phyloP scores from a whole-genome alignment of 306 rosid genomes.

The Castanospermum australe region DNA sequence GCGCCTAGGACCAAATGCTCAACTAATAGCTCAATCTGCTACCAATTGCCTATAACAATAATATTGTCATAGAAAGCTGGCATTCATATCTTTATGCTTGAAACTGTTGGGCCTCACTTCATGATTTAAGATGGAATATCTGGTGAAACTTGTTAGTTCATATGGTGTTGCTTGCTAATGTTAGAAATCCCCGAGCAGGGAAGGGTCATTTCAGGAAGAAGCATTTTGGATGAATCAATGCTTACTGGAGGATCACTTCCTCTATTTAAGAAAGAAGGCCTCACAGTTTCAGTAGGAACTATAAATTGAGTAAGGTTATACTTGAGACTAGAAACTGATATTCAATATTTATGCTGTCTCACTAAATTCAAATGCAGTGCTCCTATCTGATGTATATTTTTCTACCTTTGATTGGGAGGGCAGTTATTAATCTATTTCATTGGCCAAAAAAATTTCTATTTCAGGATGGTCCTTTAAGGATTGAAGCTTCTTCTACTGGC shows the following conservation, averaged over 20 bases:
- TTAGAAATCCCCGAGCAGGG: conserved; percentile 55
- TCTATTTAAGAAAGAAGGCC: conserved; percentile 84
- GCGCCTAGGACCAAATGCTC: not conserved
- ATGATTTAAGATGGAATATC: conserved; percentile 17
- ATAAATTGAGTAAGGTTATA: conserved; percentile 80
- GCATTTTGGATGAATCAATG: conserved; percentile 98
- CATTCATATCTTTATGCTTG: conserved; percentile 4
- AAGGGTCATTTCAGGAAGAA: conserved; percentile 84
- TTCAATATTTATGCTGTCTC: conserved; percentile 23
- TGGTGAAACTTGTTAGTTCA: conserved; percentile 26
- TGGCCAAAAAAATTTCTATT: conserved; percentile 35
- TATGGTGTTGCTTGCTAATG: conserved; percentile 33
- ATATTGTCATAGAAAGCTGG: not conserved
- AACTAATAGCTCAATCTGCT: not conserved
- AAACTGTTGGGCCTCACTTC: conserved; percentile 12
- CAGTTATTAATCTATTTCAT: conserved; percentile 28
- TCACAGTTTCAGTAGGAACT: conserved; percentile 87
- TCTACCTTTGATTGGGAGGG: conserved; percentile 15
- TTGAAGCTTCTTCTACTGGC: conserved; percentile 96
- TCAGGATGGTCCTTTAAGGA: conserved; percentile 97
- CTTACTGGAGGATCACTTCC: conserved; percentile 99
- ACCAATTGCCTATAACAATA: not conserved
- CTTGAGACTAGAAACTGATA: conserved; percentile 18
- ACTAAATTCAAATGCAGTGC: conserved; percentile 10
- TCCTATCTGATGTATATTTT: not conserved